Evolutionary conservation across 2,329 filamentous ascomycete genomes (phyloP).

Genomic region (Trichoderma sp.): DNA sequence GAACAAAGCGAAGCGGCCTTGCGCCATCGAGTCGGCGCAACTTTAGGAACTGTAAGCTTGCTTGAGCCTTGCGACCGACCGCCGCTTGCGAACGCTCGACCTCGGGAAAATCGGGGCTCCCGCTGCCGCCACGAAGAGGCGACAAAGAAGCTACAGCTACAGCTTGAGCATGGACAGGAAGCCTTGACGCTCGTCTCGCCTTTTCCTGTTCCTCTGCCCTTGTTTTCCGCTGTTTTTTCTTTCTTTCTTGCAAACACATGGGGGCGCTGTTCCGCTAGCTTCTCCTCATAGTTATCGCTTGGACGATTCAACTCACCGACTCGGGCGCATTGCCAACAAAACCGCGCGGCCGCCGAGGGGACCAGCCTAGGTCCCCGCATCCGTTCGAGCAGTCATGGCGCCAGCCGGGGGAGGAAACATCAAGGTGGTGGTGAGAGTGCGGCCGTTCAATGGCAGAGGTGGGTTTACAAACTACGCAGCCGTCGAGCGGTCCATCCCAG

Average conservation of each 20-base stretch:
- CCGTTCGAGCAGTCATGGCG: constrained; percentile 35
- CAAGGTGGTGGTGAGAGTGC: constrained; percentile 96
- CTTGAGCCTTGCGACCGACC: constrained; percentile 4
- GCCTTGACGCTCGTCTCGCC: constrained; percentile 18
- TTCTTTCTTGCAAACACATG: background rate
- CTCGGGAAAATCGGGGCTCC: constrained; percentile 10
- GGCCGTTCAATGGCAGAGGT: constrained; percentile 96
- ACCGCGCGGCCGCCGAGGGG: constrained; percentile 31
- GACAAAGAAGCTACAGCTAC: background rate
- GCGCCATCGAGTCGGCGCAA: constrained; percentile 14
- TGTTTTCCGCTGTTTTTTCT: background rate
- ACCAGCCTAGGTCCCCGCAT: constrained; percentile 37
- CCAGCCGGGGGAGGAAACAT: constrained; percentile 85
- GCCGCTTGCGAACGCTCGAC: constrained; percentile 6
- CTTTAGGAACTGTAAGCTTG: background rate
- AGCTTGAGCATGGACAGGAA: constrained; percentile 21
- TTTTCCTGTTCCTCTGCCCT: background rate
- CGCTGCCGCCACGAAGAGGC: background rate
- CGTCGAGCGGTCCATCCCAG: background rate
- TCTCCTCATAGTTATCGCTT: background rate
- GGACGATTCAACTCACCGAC: constrained; percentile 14
- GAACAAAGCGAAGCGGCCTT: background rate
- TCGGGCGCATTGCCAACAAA: constrained; percentile 30
- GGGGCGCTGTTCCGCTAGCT: background rate
- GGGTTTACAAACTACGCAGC: constrained; percentile 30